phyloP scores from a whole-genome alignment of 148 eudicot species.

The Rhododendron henanense region DNA sequence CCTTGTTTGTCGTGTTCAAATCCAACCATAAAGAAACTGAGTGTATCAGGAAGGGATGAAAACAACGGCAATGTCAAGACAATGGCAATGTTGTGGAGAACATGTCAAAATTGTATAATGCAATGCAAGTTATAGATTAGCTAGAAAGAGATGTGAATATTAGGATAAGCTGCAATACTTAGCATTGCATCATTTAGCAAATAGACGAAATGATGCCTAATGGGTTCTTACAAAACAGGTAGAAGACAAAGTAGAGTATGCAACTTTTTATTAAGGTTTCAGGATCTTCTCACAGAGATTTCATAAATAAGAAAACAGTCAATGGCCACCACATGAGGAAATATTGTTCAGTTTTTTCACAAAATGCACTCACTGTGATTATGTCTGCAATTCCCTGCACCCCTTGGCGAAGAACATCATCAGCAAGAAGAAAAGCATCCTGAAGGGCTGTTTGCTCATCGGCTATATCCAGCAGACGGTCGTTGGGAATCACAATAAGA shows the following conservation, averaged over 20 bases:
- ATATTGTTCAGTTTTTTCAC: neutral
- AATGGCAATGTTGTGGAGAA: neutral
- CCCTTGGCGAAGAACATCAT: slow-evolving; percentile 98
- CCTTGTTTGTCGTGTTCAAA: neutral
- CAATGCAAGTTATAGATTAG: neutral
- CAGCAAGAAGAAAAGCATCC: slow-evolving; percentile 96
- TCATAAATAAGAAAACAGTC: neutral
- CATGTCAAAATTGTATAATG: neutral
- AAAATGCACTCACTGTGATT: slow-evolving; percentile 63
- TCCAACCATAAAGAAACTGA: neutral
- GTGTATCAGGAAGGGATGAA: neutral
- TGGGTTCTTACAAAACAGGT: neutral
- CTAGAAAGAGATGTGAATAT: neutral
- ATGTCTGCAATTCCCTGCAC: slow-evolving; percentile 98
- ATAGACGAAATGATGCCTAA: neutral
- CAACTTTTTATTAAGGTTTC: neutral
- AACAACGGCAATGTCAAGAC: neutral
- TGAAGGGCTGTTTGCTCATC: slow-evolving; percentile 93
- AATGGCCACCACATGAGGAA: neutral
- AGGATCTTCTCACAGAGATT: neutral
- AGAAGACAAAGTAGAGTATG: neutral
- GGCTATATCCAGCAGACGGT: slow-evolving; percentile 88
- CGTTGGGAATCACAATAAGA: slow-evolving; percentile 96
- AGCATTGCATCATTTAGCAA: neutral
- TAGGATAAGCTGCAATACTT: neutral